Evolutionary conservation across 208 protist species (phyloP), one percentile per base, ranked within the genome.

Genomic region (Leishmania braziliensis): DNA sequence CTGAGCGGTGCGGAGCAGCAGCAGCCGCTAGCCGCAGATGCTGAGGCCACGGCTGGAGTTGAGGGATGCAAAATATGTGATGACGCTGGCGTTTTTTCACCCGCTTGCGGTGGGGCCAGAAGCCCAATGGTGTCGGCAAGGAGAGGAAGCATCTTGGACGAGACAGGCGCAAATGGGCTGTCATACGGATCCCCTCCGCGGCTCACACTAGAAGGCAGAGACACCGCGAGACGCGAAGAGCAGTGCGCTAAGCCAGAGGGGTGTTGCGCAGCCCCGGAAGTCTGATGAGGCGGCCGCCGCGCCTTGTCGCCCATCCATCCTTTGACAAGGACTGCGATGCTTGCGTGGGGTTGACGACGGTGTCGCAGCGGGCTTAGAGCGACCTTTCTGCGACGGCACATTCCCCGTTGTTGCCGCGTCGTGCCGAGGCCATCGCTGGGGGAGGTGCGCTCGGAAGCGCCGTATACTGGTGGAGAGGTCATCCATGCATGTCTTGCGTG

Each of bases 1-100:
- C 84, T 89, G 77, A 89, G 87, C 1, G 84, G 75, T 9, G 12
- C 69, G 2, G 69, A 73, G 69, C 8, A 16, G 69, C 66, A 14
- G 20, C 8, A 16, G 69, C 66, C 5, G 20, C 18, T 5, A 58
- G 74, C 26, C 63, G 43, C 36, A 29, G 9, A 53, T 48, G 46
- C 69, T 12, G 43, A 29, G 48, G 3, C 63, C 26, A 36, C n/a
- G 54, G 63, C 51, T 5, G 48, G 51, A 77, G 72, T n/a, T 36
- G 23, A 73, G 69, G 46, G 26, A 18, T 54, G 46, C 6, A 16
- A 50, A 29, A 53, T 36, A 10, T 36, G 14, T 4, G 36, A n/a
- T 77, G 74, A n/a, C 18, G 20, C 74, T 6, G 23, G 23, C 1
- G 74, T 16, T 3, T 20, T 3, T 5, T 26, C 29, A n/a, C 20